Base-by-base conservation (phyloP, 106 monocot genomes). In the Triglochin maritima region DNA sequence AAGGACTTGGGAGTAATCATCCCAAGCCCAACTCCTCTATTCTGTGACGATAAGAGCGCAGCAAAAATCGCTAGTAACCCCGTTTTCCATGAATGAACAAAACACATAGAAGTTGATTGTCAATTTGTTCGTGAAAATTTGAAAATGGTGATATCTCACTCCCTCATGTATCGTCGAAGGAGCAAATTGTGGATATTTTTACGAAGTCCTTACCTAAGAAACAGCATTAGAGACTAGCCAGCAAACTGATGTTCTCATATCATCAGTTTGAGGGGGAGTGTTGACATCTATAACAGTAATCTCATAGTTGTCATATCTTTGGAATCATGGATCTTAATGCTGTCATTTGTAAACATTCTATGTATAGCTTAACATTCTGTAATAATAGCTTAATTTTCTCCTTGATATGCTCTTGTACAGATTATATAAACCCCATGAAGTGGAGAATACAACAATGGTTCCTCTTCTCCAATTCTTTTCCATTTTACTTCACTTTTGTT, bases 241-340 rank as follows among this genome's bases (percentile, higher is more conserved):
- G 64, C 64, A 64, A 64, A 64, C 64, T 3, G 64, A 46, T 64
- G 64, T 8, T 64, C 47, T 8, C 64, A 6, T 47, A 64, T 12
- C 64, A 64, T 64, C 64, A 64, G 64, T 64, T 64, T 64, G 64
- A 64, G 64, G 64, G 64, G 64, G 64, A 0, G 44, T 46, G 64
- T 64, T 11, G 53, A 67, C 13, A 12, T n/a, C n/a, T n/a, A n/a
- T n/a, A n/a, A n/a, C n/a, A n/a, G n/a, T n/a, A n/a, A n/a, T n/a
- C n/a, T n/a, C n/a, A n/a, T n/a, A n/a, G n/a, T n/a, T n/a, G n/a
- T n/a, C n/a, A n/a, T n/a, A n/a, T n/a, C n/a, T n/a, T n/a, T n/a
- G n/a, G n/a, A n/a, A n/a, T n/a, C n/a, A n/a, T n/a, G n/a, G n/a
- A n/a, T n/a, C n/a, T n/a, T n/a, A n/a, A n/a, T n/a, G n/a, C n/a